Conservation (phyloP, 768 basidiomycete genomes). For the Dendrothele bispora region DNA sequence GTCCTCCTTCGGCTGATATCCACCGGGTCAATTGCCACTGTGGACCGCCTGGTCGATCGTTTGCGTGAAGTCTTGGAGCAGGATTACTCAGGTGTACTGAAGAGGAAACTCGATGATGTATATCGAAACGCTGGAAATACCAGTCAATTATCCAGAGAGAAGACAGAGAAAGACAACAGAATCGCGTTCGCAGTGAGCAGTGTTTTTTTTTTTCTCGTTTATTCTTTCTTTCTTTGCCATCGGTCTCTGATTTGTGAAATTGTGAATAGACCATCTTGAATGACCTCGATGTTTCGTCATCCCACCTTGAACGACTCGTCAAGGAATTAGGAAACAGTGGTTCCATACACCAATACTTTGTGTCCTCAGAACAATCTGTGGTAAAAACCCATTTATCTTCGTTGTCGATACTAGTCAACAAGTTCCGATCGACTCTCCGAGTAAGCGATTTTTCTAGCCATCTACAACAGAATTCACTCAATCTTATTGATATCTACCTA, state of each 20-base stretch:
- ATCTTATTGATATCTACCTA: constrained; percentile 4
- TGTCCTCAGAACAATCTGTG: constrained; percentile 49
- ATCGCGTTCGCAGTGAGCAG: constrained; percentile 77
- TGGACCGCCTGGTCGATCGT: constrained; percentile 59
- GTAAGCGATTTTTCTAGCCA: constrained; percentile 38
- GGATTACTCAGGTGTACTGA: constrained; percentile 80
- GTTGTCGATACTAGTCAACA: constrained; percentile 54
- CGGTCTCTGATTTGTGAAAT: constrained; percentile 3
- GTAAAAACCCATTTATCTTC: constrained; percentile 50
- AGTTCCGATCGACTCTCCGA: constrained; percentile 72
- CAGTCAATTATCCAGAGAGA: constrained; percentile 60
- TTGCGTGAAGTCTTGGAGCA: constrained; percentile 77
- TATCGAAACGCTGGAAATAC: constrained; percentile 55
- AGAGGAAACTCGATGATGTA: constrained; percentile 85
- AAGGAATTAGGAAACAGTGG: constrained; percentile 60
- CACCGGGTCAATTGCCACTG: constrained; percentile 63
- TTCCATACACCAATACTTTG: constrained; percentile 65
- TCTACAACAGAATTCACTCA: background rate
- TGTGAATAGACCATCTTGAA: constrained; percentile 76
- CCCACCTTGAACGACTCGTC: constrained; percentile 82
- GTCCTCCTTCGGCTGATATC: constrained; percentile 77
- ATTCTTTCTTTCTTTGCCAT: background rate
- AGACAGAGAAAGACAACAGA: constrained; percentile 78
- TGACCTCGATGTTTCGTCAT: constrained; percentile 90
- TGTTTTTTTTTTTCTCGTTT: background rate